Conservation (phyloP, 176 grass and related monocot species). For the Oropetium thomaeum region DNA sequence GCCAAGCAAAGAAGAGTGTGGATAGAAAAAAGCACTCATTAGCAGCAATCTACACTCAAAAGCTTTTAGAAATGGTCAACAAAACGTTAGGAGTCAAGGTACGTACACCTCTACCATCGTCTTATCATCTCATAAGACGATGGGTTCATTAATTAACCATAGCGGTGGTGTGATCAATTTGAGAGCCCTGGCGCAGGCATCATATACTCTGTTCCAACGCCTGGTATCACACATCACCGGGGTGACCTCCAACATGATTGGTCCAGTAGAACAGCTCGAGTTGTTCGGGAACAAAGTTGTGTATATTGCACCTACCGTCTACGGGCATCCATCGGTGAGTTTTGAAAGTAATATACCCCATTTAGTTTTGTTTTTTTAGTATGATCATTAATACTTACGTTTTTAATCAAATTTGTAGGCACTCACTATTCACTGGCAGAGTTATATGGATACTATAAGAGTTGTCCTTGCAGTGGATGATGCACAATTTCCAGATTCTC, state of each 20-base stretch:
- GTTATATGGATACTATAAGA: conserved; percentile 53
- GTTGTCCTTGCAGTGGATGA: conserved; percentile 54
- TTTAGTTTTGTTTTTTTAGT: neutral
- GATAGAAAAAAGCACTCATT: conserved; percentile 49
- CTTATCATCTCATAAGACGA: no score
- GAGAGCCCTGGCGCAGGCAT: neutral
- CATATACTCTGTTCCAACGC: conserved; percentile 15
- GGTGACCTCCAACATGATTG: conserved; percentile 47
- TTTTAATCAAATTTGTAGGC: conserved; percentile 20
- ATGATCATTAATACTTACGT: neutral
- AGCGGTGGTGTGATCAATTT: neutral
- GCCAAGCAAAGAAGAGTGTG: conserved; percentile 29
- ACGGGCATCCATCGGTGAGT: conserved; percentile 49
- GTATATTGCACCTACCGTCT: conserved; percentile 52
- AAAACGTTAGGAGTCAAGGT: conserved; percentile 50
- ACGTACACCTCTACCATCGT: neutral
- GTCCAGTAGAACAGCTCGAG: conserved; percentile 38
- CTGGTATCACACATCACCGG: conserved; percentile 36
- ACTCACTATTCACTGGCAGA: conserved; percentile 51
- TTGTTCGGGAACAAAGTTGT: conserved; percentile 42
- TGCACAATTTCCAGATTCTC: conserved; percentile 27
- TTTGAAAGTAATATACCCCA: neutral
- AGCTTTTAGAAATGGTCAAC: neutral
- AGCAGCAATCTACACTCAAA: conserved; percentile 38
- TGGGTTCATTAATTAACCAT: no score